phyloP scores from a whole-genome alignment of 495 filamentous ascomycete species.

The Aspergillus affinis region DNA sequence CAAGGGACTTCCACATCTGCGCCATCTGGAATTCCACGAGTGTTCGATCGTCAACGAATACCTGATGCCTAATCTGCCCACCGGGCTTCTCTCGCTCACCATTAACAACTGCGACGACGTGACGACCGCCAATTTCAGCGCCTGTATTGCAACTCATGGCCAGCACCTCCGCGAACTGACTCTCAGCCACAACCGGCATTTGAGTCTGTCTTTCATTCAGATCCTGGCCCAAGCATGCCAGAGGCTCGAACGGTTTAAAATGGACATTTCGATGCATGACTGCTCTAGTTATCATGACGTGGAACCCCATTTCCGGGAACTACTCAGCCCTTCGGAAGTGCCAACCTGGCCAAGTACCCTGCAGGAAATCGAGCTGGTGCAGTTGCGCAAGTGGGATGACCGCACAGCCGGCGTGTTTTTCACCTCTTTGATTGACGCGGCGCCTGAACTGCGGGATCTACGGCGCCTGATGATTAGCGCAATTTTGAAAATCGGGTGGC shows the following conservation, averaged over 20 bases:
- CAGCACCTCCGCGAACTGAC: conserved; percentile 58
- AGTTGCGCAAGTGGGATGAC: conserved; percentile 69
- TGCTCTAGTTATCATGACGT: conserved; percentile 61
- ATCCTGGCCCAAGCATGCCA: conserved; percentile 62
- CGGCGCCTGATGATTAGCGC: conserved; percentile 67
- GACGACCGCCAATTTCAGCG: conserved; percentile 53
- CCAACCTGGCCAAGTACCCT: conserved; percentile 75
- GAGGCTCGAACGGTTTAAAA: conserved; percentile 62
- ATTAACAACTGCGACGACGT: conserved; percentile 74
- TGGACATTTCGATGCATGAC: conserved; percentile 71
- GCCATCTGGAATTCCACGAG: conserved; percentile 64
- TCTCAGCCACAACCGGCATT: conserved; percentile 71
- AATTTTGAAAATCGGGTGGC: conserved; percentile 74
- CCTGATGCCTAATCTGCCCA: conserved; percentile 62
- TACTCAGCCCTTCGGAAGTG: conserved; percentile 58
- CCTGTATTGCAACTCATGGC: conserved; percentile 64
- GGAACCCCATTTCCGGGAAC: conserved; percentile 65
- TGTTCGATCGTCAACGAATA: conserved; percentile 61
- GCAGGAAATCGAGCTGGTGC: conserved; percentile 65
- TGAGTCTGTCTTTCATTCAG: conserved; percentile 70
- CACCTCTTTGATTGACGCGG: conserved; percentile 67
- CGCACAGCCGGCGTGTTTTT: conserved; percentile 72
- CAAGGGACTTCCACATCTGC: conserved; percentile 56
- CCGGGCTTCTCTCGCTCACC: conserved; percentile 60
- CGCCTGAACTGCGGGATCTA: conserved; percentile 59